Conservation (phyloP, 768 basidiomycete genomes). For the Russula griseocarnosa region DNA sequence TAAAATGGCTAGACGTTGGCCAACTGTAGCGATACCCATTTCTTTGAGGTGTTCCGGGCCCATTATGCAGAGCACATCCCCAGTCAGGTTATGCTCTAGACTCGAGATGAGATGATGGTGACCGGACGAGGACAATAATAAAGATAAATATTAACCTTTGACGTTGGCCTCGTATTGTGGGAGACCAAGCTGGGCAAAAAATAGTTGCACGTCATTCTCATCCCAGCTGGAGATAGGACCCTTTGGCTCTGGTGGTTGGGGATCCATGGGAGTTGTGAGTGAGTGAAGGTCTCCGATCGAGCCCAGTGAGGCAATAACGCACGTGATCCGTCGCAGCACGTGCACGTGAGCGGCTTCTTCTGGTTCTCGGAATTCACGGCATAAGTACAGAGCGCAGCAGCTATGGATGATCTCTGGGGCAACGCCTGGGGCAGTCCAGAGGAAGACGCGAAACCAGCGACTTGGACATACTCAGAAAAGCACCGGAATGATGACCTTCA, state of each 20-base stretch:
- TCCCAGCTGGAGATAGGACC: conserved; percentile 56
- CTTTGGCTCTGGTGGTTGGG: conserved; percentile 32
- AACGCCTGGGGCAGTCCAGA: conserved; percentile 60
- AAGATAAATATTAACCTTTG: conserved; percentile 50
- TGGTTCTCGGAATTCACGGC: background rate
- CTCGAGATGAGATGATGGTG: conserved; percentile 17
- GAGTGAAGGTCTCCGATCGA: conserved; percentile 8
- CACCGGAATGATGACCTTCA: conserved; percentile 35
- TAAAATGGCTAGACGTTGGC: conserved; percentile 87
- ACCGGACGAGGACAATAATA: conserved; percentile 22
- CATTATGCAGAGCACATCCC: conserved; percentile 81
- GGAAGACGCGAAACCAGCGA: background rate
- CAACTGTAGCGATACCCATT: conserved; percentile 84
- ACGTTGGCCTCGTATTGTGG: conserved; percentile 82
- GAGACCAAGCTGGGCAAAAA: conserved; percentile 73
- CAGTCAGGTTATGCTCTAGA: conserved; percentile 86
- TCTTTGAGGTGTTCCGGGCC: conserved; percentile 83
- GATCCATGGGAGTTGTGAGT: conserved; percentile 32
- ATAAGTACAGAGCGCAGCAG: background rate
- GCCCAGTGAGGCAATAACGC: background rate
- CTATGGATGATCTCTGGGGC: conserved; percentile 78
- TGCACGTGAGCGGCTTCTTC: conserved; percentile 45
- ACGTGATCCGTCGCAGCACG: conserved; percentile 20
- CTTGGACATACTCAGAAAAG: background rate
- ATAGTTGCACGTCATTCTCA: conserved; percentile 73